Evolutionary conservation across 192 early-diverging fungal species (phyloP).

Genomic region (Lunasporangiospora selenospora): DNA sequence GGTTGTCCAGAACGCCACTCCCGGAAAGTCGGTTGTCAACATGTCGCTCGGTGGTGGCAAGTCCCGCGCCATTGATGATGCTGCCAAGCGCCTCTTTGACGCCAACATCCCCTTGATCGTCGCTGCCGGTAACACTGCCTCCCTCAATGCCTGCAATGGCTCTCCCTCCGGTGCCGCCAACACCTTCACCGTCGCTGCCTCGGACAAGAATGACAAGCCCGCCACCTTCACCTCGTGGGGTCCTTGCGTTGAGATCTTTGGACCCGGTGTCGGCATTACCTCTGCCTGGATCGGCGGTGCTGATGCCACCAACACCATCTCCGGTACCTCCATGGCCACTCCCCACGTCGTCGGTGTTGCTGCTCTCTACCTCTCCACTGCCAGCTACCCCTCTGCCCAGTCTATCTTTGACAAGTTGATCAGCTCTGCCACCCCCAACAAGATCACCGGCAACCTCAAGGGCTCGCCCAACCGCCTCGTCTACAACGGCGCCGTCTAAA

Average conservation of each 20-base stretch:
- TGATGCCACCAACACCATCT: conserved; percentile 40
- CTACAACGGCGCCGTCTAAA: conserved; percentile 32
- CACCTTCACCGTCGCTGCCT: conserved; percentile 56
- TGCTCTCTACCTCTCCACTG: conserved; percentile 53
- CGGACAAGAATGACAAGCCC: conserved; percentile 39
- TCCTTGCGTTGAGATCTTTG: conserved; percentile 66
- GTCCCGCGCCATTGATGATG: conserved; percentile 52
- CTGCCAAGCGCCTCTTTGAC: conserved; percentile 50
- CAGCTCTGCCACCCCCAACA: not conserved
- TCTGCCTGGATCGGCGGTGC: conserved; percentile 44
- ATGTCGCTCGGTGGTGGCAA: conserved; percentile 65
- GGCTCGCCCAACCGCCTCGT: conserved; percentile 30
- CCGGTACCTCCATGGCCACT: conserved; percentile 67
- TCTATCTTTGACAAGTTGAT: conserved; percentile 19
- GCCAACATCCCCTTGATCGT: conserved; percentile 62
- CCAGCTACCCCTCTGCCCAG: conserved; percentile 14
- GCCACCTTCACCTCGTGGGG: conserved; percentile 62
- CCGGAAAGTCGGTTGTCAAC: conserved; percentile 83
- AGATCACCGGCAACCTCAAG: conserved; percentile 14
- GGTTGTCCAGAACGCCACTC: conserved; percentile 77
- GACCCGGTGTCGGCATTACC: conserved; percentile 61
- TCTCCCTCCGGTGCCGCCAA: conserved; percentile 56
- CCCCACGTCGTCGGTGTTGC: conserved; percentile 64
- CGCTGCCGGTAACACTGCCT: conserved; percentile 66
- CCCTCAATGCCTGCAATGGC: conserved; percentile 58